Conservation (phyloP, 2,329 filamentous ascomycete species). For the Ophiostoma fasciatum region DNA sequence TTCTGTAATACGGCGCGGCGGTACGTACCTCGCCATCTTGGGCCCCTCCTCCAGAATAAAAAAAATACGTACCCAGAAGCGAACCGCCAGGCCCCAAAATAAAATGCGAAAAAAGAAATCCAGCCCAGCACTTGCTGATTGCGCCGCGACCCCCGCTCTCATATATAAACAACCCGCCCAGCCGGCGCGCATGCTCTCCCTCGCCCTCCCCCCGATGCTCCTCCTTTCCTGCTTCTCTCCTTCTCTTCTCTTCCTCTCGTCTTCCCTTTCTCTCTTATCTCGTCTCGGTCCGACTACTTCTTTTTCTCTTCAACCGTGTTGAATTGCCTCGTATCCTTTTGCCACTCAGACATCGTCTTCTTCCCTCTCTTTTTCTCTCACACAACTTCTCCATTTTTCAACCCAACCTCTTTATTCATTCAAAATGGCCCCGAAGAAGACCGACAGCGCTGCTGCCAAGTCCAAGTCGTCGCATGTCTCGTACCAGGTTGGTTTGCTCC, state of each 20-base stretch:
- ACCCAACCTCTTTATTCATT: constrained; percentile 7
- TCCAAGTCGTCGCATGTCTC: constrained; percentile 36
- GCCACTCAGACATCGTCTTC: background rate
- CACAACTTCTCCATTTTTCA: background rate
- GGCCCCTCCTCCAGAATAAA: no score
- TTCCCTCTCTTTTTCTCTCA: constrained; percentile 1
- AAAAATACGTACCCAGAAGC: no score
- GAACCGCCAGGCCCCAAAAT: no score
- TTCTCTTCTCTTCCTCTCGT: constrained; percentile 4
- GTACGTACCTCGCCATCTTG: no score
- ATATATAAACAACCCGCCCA: constrained; percentile 46
- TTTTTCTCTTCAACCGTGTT: background rate
- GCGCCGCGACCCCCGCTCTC: constrained; percentile 35
- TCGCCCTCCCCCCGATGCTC: constrained; percentile 25
- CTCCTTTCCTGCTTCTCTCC: constrained; percentile 19
- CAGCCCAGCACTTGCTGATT: constrained; percentile 32
- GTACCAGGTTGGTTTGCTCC: constrained; percentile 37
- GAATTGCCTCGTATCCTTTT: constrained; percentile 7
- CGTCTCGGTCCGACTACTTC: background rate
- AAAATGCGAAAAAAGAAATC: background rate
- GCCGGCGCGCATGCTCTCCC: constrained; percentile 32
- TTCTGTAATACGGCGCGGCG: no score
- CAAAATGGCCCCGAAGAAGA: constrained; percentile 47
- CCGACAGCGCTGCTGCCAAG: constrained; percentile 29
- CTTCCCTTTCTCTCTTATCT: constrained; percentile 7